Base-by-base conservation (phyloP, 1,284 basidiomycete species). In the Rhodotorula sp. region DNA sequence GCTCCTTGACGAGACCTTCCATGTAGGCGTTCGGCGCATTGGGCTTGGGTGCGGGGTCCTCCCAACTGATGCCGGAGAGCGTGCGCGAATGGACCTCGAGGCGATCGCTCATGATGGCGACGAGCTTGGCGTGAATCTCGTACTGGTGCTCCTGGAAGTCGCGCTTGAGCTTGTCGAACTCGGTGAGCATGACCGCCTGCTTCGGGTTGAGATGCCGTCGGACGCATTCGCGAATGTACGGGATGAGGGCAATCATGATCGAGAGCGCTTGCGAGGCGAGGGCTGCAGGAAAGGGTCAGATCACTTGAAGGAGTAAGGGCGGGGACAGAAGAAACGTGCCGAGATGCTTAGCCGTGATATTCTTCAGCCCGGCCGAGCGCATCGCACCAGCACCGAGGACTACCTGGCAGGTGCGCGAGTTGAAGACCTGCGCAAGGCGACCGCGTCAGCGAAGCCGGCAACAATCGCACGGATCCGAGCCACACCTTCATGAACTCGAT, bases 141-240 rank as follows among this genome's bases (percentile, higher is more conserved):
- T 94, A 92, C 82, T 99, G 96, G 81, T 99, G 95, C 80, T 99
- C 95, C 85, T 97, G 94, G 79, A 91, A 98, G 81, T 99, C 96
- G 81, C 95, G 85, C 82, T 94, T 97, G 67, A 99, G 86, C 83
- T 96, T 97, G 83, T 99, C 96, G 80, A 99, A 99, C 81, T 99
- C 95, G 39, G 93, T 87, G 52, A 99, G 84, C 88, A 99, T 94
- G 57, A 98, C 92, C 0, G 92, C 91, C 81, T 98, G 94, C 81
- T 93, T 94, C 60, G 89, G 85, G 78, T 87, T 93, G 58, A 99
- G 84, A 81, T 98, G 94, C 65, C 96, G 86, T 57, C 94, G 85
- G 79, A 98, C 91, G 24, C 90, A 90, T 82, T 98, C 94, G 48
- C 95, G 89, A 55, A 99, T 87, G 80, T 98, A 97, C 0, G 94